A percentile compares a stretch with the other conserved stretches of the same genome.
Conservation (phyloP, 1,284 basidiomycete species). For the Rhodotorula sp. region DNA sequence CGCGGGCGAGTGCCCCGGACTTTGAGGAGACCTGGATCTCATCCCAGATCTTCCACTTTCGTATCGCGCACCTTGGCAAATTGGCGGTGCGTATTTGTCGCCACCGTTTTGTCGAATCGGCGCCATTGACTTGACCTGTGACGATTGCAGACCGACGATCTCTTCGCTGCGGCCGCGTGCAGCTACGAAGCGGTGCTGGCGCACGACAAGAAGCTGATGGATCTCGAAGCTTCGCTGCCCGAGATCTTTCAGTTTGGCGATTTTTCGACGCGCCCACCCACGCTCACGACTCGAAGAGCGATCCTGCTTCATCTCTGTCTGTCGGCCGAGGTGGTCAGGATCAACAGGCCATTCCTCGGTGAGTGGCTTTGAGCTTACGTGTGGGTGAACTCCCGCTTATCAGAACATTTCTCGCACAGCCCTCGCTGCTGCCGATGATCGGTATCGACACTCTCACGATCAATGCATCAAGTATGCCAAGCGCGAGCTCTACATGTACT, state of each 20-base stretch:
- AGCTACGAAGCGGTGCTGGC: slow-evolving; percentile 10
- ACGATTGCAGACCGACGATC: slow-evolving; percentile 16
- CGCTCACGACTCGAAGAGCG: slow-evolving; percentile 1
- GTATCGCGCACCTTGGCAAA: background rate
- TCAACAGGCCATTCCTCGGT: slow-evolving; percentile 34
- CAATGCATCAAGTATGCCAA: slow-evolving; percentile 31
- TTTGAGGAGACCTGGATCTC: slow-evolving; percentile 24
- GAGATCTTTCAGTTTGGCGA: slow-evolving; percentile 2
- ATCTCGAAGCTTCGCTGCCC: slow-evolving; percentile 17
- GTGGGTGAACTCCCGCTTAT: background rate
- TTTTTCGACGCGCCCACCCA: background rate
- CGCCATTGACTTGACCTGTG: background rate
- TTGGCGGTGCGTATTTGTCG: background rate
- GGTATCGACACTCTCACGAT: slow-evolving; percentile 20
- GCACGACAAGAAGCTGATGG: slow-evolving; percentile 10
- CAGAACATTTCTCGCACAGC: background rate
- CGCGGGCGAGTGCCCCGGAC: background rate
- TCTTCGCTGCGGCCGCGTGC: slow-evolving; percentile 4
- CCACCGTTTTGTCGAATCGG: background rate
- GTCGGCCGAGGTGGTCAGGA: slow-evolving; percentile 21
- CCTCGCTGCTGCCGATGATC: slow-evolving; percentile 24
- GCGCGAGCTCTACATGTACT: slow-evolving; percentile 25
- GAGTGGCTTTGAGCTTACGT: background rate
- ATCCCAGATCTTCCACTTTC: background rate
- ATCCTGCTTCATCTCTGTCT: slow-evolving; percentile 17